phyloP scores from a whole-genome alignment of 176 grass and related monocot genomes.

The Thinopyrum elongatum region DNA sequence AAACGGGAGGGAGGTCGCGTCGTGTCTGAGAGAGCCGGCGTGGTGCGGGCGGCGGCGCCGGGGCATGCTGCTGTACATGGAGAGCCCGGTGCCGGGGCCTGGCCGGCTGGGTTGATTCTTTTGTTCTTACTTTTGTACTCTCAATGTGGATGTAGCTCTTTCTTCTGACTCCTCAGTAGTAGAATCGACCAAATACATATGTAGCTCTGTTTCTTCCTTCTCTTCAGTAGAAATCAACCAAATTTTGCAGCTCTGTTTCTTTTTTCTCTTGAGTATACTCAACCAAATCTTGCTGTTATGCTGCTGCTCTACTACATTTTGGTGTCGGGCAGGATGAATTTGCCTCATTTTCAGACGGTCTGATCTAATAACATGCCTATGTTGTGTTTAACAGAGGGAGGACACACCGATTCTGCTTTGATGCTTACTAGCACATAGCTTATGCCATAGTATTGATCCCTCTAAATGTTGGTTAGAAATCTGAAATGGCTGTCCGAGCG shows the following conservation, averaged over 20 bases:
- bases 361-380: too few relatives aligned
- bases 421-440: too few relatives aligned
- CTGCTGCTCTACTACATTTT: not conserved
- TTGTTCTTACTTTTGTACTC: not conserved
- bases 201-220: not conserved
- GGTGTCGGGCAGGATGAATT: not conserved
- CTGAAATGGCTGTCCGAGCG: too few relatives aligned
- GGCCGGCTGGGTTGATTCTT: conserved; percentile 31
- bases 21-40: not conserved
- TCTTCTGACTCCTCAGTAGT: not conserved
- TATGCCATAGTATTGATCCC: too few relatives aligned
- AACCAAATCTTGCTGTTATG: conserved; percentile 29
- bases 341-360: too few relatives aligned
- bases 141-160: not conserved
- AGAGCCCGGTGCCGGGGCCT: not conserved
- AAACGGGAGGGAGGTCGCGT: not conserved
- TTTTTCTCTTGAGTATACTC: not conserved
- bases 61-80: not conserved
- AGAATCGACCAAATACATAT: not conserved
- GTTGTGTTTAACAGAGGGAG: too few relatives aligned
- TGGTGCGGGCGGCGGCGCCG: not conserved
- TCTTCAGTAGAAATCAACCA: conserved; percentile 3
- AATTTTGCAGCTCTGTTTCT: conserved; percentile 21
- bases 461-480: too few relatives aligned
- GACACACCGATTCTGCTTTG: too few relatives aligned